These are phyloP conservation scores for Moringa oleifera DNA, from an alignment of 345 rosid genomes.

Conservation along the genomic window DNA sequence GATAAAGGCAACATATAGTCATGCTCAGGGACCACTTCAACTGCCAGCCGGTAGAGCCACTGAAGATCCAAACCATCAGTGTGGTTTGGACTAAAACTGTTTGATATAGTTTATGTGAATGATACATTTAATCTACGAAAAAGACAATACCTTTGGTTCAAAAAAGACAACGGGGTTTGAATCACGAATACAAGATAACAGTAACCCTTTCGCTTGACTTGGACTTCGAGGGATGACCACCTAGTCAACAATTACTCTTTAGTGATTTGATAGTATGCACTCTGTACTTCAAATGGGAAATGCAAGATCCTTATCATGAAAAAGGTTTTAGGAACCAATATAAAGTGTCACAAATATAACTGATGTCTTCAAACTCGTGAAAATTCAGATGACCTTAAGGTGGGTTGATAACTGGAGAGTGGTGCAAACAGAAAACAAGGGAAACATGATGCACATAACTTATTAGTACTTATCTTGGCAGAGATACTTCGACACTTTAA, in stretches of 20 bases:
- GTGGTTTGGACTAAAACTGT: too few relatives aligned
- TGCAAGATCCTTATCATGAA: background rate
- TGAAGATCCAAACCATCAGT: slow-evolving; percentile 17
- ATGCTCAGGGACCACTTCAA: slow-evolving; percentile 83
- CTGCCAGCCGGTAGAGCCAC: slow-evolving; percentile 90
- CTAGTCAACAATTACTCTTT: slow-evolving; percentile 17
- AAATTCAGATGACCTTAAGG: background rate
- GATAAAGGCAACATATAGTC: slow-evolving; percentile 91
- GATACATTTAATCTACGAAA: background rate
- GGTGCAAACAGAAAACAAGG: background rate
- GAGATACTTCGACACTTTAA: background rate
- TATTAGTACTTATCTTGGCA: background rate
- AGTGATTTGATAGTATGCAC: background rate
- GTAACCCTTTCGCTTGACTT: slow-evolving; percentile 74
- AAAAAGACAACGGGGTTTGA: slow-evolving; percentile 84
- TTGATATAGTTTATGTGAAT: slow-evolving; percentile 7
- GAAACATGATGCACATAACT: background rate
- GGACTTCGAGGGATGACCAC: slow-evolving; percentile 95
- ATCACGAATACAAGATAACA: slow-evolving; percentile 75
- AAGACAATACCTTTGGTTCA: slow-evolving; percentile 66
- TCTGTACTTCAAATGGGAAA: background rate
- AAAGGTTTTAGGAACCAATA: background rate
- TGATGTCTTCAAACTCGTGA: background rate
- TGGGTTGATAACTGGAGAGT: background rate
- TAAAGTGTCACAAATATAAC: too few relatives aligned